Evolutionary conservation across 176 grass and related monocot species (phyloP), one percentile per base, ranked within the genome.

Genomic region (Alopecurus myosuroides): DNA sequence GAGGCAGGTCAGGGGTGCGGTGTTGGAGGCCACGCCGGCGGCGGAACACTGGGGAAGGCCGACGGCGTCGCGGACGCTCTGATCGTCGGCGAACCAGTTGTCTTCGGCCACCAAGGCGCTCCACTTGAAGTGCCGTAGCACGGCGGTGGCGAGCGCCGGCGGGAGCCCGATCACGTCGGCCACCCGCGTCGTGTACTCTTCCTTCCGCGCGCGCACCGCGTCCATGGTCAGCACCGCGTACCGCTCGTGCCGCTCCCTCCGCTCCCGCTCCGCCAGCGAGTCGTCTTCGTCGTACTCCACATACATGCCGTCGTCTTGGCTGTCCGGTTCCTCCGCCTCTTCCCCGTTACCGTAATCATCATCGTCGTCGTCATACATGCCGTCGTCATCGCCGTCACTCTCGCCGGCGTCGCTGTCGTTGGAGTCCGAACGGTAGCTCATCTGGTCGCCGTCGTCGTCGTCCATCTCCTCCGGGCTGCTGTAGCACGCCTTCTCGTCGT

Each of bases 91-190:
- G 77, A 92, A 92, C 84, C 80, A 86, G 22, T 36, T 13, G 12
- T 86, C 70, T 14, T 70, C 15, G 22, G 81, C 58, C 40, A 2
- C 50, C 10, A 30, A 64, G 22, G 57, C 3, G 71, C 77, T 82
- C 90, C 90, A 86, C 11, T 22, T 23, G 74, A 37, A 78, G 72
- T 71, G 74, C 3, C 79, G 73, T 0, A 86, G 84, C 34, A 90
- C 56, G 51, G 30, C 52, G 63, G 72, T 63, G 14, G 88, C 79
- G 28, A 45, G 25, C 1, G 73, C 73, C 1, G 10, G 53, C 10
- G 74, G 53, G 64, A 86, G 17, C 6, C 41, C n/a, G 18, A 90
- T 51, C 0, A 82, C 18, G 8, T 70, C 78, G 19, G 71, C 35
- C 15, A 72, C 37, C 5, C 1, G 2, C 25, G 41, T 10, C 41